phyloP scores from a whole-genome alignment of 768 basidiomycete genomes.

The Amanita rimosa region DNA sequence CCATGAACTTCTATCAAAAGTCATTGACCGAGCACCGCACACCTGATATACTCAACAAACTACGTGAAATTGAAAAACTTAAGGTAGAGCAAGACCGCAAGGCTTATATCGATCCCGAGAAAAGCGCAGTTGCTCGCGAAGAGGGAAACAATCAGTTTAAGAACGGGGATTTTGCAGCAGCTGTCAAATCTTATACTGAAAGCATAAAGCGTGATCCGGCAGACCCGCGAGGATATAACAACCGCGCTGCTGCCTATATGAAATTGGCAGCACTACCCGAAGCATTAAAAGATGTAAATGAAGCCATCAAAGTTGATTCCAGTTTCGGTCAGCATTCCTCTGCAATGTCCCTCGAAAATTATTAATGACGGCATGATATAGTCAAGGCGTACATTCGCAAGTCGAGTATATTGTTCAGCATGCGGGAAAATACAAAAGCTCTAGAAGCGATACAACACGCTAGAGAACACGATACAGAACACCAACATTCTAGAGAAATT shows the following conservation, averaged over 20 bases:
- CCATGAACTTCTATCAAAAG: slow-evolving; percentile 89
- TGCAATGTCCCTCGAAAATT: not conserved
- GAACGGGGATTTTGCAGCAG: slow-evolving; percentile 79
- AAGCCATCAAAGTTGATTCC: slow-evolving; percentile 87
- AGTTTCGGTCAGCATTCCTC: slow-evolving; percentile 48
- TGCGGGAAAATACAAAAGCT: slow-evolving; percentile 88
- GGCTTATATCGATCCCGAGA: slow-evolving; percentile 81
- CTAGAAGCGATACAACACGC: slow-evolving; percentile 77
- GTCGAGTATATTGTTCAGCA: slow-evolving; percentile 69
- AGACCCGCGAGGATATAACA: slow-evolving; percentile 92
- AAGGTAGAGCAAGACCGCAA: slow-evolving; percentile 69
- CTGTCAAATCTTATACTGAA: slow-evolving; percentile 90
- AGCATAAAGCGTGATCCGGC: slow-evolving; percentile 91
- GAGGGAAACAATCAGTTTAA: slow-evolving; percentile 93
- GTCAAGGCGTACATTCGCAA: slow-evolving; percentile 97
- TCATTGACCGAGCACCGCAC: slow-evolving; percentile 95
- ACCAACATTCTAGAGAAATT: slow-evolving; percentile 80
- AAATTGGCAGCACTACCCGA: slow-evolving; percentile 91
- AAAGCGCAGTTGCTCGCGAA: slow-evolving; percentile 75
- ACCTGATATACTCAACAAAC: slow-evolving; percentile 81
- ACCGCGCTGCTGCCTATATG: slow-evolving; percentile 95
- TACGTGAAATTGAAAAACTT: slow-evolving; percentile 70
- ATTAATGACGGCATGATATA: slow-evolving; percentile 14
- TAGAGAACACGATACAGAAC: slow-evolving; percentile 63
- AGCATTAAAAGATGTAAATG: slow-evolving; percentile 90